Base-by-base conservation (phyloP, 2,329 filamentous ascomycete genomes). In the Tolypocladium capitatum region DNA sequence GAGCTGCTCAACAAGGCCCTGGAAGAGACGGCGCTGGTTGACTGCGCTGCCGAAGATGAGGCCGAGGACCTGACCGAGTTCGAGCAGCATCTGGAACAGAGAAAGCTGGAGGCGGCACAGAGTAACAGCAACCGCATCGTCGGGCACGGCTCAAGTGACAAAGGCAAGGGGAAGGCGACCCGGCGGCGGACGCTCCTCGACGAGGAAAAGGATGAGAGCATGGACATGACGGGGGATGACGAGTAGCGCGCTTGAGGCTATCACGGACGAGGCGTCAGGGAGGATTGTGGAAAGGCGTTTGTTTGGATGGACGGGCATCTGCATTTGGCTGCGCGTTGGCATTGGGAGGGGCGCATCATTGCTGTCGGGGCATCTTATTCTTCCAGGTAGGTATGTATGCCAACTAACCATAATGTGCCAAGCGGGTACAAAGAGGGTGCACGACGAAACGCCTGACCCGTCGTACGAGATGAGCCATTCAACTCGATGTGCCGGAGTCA, bases 1-100 rank as follows among this genome's bases (percentile, higher is more conserved):
- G 86, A 92, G 60, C 67, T 92, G 45, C 68, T 92, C 31, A 81
- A 79, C 57, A 83, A 83, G 60, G 84, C 86, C 4, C 68, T 88
- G 1, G 76, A 79, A 28, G 79, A 84, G 62, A 76, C 80, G 35
- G 72, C 75, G 3, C 56, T 68, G 16, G 53, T 68, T 21, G 70
- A 69, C 43, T 67, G 63, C 2, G 65, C 70, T 8, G 70, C 70
- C 4, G 67, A 67, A 31, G 73, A 72, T 1, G 69, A 73, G 33
- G 68, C 66, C 0, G 71, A 74, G 30, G 68, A 68, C 20, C 51
- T 75, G 52, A 64, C 63, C 1, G 66, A 65, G 5, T 75, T 82
- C 49, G 80, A 84, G 56, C 63, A 68, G 4, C 69, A 71, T 36
- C 61, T 83, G 38, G 64, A 68, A 41, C 57, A 68, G 53, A 67